Evolutionary conservation across 352 stramenopile genomes (phyloP), one percentile per base, ranked within the genome.

Genomic region (Globisporangium lucens): DNA sequence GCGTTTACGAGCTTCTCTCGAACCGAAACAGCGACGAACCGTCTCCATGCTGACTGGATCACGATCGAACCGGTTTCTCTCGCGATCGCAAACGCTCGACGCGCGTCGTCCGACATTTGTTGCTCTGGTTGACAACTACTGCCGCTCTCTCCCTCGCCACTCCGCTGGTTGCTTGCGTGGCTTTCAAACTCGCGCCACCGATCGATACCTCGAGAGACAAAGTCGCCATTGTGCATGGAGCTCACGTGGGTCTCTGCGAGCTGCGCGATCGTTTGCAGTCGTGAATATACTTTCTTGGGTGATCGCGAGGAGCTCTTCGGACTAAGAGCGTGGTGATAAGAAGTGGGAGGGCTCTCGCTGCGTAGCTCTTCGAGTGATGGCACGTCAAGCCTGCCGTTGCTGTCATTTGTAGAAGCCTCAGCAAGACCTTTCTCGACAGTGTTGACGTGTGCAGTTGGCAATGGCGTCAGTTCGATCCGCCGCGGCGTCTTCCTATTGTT

Each of bases 41-140:
- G 75, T 59, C 78, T 66, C 80, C 80, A 89, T 0, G 69, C 71
- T 38, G 69, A 77, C 57, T 89, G 83, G 27, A 89, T 75, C 41
- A 89, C 83, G 6, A 90, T 49, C 30, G 76, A 73, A 1, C 73
- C 76, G 0, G 76, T 84, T 15, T 73, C 30, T 36, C 73, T 72
- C 27, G 77, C 72, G 4, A 73, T 63, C 15, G 47, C 65, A 10
- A 68, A 68, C 1, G 77, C 71, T 22, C 52, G 67, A 4, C 24
- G 27, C 9, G 70, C 67, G 46, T 84, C 70, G 20, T 65, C 55
- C 35, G 69, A 64, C 29, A 51, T 30, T 4, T 20, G n/a, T 4
- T 20, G n/a, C 4, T 49, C 22, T 33, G 5, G 22, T 24, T 71
- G 56, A n/a, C 75, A 59, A 33, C 12, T 49, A 2, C 15, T 12